These are phyloP conservation scores for Nemania abortiva DNA, from an alignment of 2,329 filamentous ascomycete genomes.

Conservation along the genomic window DNA sequence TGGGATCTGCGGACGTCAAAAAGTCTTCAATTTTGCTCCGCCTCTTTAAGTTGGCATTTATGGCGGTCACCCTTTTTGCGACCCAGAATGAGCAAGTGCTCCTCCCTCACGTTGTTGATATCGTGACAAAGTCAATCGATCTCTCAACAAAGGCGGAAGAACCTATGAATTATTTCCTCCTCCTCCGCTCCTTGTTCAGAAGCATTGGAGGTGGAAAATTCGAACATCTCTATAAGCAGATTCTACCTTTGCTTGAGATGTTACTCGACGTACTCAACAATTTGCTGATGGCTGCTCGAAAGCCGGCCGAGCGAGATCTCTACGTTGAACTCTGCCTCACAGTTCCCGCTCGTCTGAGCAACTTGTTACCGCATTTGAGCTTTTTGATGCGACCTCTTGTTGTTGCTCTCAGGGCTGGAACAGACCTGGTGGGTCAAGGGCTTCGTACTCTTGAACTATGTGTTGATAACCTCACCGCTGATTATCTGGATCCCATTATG, in stretches of 20 bases:
- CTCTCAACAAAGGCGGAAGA: slow-evolving; percentile 95
- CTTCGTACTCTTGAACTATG: slow-evolving; percentile 94
- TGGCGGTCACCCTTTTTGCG: slow-evolving; percentile 98
- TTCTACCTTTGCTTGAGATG: slow-evolving; percentile 96
- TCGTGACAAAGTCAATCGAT: slow-evolving; percentile 97
- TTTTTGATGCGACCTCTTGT: slow-evolving; percentile 98
- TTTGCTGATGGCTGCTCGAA: slow-evolving; percentile 87
- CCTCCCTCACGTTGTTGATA: slow-evolving; percentile 94
- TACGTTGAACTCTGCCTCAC: slow-evolving; percentile 98
- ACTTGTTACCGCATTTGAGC: slow-evolving; percentile 92
- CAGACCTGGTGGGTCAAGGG: slow-evolving; percentile 93
- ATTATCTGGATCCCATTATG: slow-evolving; percentile 99
- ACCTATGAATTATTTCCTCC: slow-evolving; percentile 97
- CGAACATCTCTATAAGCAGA: slow-evolving; percentile 98
- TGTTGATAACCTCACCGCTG: slow-evolving; percentile 96
- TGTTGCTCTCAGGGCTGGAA: slow-evolving; percentile 91
- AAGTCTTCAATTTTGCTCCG: slow-evolving; percentile 93
- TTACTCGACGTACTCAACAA: slow-evolving; percentile 97
- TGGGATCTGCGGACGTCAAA: slow-evolving; percentile 90
- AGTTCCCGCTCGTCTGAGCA: slow-evolving; percentile 92
- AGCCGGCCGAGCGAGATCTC: slow-evolving; percentile 89
- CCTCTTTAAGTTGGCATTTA: slow-evolving; percentile 98
- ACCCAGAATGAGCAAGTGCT: slow-evolving; percentile 95
- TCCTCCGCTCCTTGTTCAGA: slow-evolving; percentile 90
- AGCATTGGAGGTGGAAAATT: slow-evolving; percentile 98